A percentile compares a stretch with the other conserved stretches of the same genome.
Evolutionary conservation across 2,329 filamentous ascomycete species (phyloP).

Genomic region (Fusarium brachygibbosum): DNA sequence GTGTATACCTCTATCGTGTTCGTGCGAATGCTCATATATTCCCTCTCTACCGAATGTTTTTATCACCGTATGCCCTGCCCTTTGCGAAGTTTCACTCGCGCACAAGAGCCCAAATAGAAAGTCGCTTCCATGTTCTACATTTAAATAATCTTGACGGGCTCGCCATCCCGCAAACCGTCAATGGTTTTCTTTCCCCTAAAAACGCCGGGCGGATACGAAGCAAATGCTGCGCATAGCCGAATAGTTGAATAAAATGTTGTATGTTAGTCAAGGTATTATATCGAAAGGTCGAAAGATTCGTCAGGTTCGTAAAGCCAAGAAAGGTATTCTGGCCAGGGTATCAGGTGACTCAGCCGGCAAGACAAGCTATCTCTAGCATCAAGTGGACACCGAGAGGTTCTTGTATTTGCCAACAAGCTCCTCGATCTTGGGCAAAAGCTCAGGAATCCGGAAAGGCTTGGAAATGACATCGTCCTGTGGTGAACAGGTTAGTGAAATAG

Average conservation of each 20-base stretch:
- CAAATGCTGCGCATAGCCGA: slow-evolving; percentile 32
- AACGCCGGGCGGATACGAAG: slow-evolving; percentile 41
- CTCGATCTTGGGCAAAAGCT: slow-evolving; percentile 76
- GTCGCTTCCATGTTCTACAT: slow-evolving; percentile 38
- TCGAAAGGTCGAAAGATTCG: slow-evolving; percentile 31
- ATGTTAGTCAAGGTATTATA: slow-evolving; percentile 33
- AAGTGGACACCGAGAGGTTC: slow-evolving; percentile 48
- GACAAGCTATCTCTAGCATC: slow-evolving; percentile 10
- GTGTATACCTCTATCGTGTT: slow-evolving; percentile 32
- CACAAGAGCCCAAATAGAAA: slow-evolving; percentile 10
- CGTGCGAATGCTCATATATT: slow-evolving; percentile 23
- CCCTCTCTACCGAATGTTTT: slow-evolving; percentile 9
- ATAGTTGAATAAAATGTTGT: slow-evolving; percentile 25
- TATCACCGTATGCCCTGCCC: slow-evolving; percentile 1
- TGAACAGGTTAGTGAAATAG: slow-evolving; percentile 15
- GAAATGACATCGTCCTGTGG: slow-evolving; percentile 78
- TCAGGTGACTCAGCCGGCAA: not conserved
- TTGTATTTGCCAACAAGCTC: slow-evolving; percentile 63
- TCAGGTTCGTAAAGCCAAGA: slow-evolving; percentile 27
- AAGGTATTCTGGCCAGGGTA: not conserved
- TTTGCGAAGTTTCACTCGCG: slow-evolving; percentile 4
- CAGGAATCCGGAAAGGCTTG: slow-evolving; percentile 83
- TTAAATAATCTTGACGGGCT: slow-evolving; percentile 15
- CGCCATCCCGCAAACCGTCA: slow-evolving; percentile 33
- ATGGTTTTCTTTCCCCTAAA: slow-evolving; percentile 29